These are phyloP conservation scores for Aspergillus kassunensis DNA, from an alignment of 495 filamentous ascomycete species.

Conservation along the genomic window DNA sequence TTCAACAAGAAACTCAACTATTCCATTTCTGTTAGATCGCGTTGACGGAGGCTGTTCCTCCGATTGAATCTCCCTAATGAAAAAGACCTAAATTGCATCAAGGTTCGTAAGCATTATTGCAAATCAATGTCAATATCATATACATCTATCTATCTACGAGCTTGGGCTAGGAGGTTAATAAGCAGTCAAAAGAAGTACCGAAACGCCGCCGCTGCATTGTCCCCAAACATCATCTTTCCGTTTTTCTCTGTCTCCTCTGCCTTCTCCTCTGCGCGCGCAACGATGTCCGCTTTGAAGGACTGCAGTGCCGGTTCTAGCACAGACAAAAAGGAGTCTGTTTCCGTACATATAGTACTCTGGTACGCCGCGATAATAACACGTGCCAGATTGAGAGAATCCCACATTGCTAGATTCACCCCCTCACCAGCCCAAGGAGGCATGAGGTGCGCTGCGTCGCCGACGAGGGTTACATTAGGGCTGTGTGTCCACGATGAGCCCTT, in stretches of 20 bases:
- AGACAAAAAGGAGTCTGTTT: constrained; percentile 14
- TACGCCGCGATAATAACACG: constrained; percentile 24
- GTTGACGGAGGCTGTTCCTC: too few relatives aligned
- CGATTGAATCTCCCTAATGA: too few relatives aligned
- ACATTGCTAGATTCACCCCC: constrained; percentile 57
- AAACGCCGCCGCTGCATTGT: constrained; percentile 25
- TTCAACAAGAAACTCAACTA: background rate
- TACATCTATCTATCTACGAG: too few relatives aligned
- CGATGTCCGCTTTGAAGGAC: constrained; percentile 36
- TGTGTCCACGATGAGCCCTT: constrained; percentile 47
- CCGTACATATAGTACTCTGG: background rate
- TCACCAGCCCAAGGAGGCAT: constrained; percentile 60
- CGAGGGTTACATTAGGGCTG: constrained; percentile 38
- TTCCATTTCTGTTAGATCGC: background rate
- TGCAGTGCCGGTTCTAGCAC: constrained; percentile 23
- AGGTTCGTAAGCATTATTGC: too few relatives aligned
- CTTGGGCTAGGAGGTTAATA: too few relatives aligned
- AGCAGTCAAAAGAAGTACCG: constrained; percentile 18
- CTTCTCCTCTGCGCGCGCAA: constrained; percentile 24
- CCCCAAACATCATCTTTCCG: constrained; percentile 25
- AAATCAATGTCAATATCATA: too few relatives aligned
- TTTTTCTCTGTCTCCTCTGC: constrained; percentile 25
- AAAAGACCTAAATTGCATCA: too few relatives aligned
- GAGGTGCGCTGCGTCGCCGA: constrained; percentile 61
- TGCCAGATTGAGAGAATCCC: constrained; percentile 52